Conservation (phyloP, 2,329 filamentous ascomycete genomes). For the Talaromyces albobiverticillius region DNA sequence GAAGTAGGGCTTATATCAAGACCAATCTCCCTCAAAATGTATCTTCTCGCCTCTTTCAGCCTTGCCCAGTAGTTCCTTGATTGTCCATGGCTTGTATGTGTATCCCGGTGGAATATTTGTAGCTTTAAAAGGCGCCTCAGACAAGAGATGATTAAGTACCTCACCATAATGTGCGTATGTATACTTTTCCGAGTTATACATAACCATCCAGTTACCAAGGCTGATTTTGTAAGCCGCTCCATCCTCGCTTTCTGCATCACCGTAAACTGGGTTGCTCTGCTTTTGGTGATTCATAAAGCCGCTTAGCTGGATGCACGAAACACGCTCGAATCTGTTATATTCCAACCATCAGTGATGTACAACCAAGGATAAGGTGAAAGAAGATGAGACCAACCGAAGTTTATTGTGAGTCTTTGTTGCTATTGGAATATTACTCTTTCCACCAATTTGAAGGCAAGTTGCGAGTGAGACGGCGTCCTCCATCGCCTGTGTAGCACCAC, state of each 20-base stretch:
- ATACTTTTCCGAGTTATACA: constrained; percentile 11
- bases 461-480: constrained; percentile 51
- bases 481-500: constrained; percentile 50
- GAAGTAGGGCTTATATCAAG: not conserved
- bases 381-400: constrained; percentile 12
- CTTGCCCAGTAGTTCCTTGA: constrained; percentile 2
- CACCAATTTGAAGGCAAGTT: constrained; percentile 36
- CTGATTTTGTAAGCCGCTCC: constrained; percentile 5
- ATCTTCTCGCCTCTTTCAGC: constrained; percentile 6
- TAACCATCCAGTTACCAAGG: constrained; percentile 8
- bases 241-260: not conserved
- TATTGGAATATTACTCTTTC: constrained; percentile 17
- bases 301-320: constrained; percentile 15
- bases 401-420: constrained; percentile 18
- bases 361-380: not conserved
- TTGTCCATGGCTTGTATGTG: constrained; percentile 10
- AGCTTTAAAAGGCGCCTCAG: constrained; percentile 1
- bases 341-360: not conserved
- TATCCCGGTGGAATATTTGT: constrained; percentile 9
- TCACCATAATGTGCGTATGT: constrained; percentile 7
- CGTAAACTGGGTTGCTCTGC: constrained; percentile 3
- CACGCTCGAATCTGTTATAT: constrained; percentile 17
- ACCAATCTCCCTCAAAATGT: constrained; percentile 9
- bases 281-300: constrained; percentile 11
- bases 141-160: not conserved